Conservation (phyloP, 345 rosid genomes). For the Orychophragmus violaceus region DNA sequence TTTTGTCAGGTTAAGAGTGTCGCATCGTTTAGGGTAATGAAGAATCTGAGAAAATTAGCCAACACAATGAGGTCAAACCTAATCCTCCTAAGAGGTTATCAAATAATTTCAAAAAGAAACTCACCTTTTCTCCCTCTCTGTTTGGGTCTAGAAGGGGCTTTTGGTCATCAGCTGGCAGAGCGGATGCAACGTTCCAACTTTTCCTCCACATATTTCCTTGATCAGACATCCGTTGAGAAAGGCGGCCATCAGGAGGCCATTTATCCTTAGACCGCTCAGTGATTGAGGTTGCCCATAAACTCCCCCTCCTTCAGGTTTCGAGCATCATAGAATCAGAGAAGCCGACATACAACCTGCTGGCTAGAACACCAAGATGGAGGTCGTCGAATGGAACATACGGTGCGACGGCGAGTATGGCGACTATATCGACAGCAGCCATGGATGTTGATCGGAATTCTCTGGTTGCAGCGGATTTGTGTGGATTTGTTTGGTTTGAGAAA, state of each 20-base stretch:
- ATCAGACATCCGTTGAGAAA: conserved; percentile 90
- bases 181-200: conserved; percentile 80
- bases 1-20: conserved; percentile 62
- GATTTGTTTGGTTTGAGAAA: too few species aligned
- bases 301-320: conserved; percentile 24
- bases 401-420: too few species aligned
- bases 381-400: too few species aligned
- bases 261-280: conserved; percentile 34
- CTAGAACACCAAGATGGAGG: too few species aligned
- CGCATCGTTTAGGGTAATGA: conserved; percentile 81
- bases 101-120: background rate
- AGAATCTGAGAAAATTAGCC: conserved; percentile 47
- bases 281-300: conserved; percentile 32
- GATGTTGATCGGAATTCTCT: too few species aligned
- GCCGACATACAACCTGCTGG: too few species aligned
- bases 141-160: conserved; percentile 80
- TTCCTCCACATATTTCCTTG: conserved; percentile 82
- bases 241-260: conserved; percentile 91
- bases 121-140: conserved; percentile 92
- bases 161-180: conserved; percentile 75
- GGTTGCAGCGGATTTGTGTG: too few species aligned
- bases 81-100: background rate
- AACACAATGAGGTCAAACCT: conserved; percentile 1
- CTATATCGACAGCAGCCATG: too few species aligned
- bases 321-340: too few species aligned